A percentile compares a stretch with the other conserved stretches of the same genome.
These are phyloP conservation scores for Lentinula novae-zelandiae DNA, from an alignment of 1,284 basidiomycete genomes.

Conservation along the genomic window DNA sequence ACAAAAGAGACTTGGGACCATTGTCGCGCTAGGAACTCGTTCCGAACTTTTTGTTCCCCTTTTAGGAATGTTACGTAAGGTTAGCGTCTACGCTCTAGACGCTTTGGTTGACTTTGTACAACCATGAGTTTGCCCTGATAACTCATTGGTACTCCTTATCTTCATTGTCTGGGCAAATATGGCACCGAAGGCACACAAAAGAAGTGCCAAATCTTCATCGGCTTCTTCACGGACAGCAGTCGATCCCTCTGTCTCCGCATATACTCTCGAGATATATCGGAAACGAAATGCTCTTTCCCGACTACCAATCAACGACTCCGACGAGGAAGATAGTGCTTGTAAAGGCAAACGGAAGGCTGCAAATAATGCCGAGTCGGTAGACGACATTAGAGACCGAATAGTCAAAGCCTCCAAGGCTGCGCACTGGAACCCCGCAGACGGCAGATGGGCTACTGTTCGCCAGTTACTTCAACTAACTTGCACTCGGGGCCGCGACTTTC, in stretches of 20 bases:
- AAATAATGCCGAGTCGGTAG: not conserved
- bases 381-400: conserved; percentile 22
- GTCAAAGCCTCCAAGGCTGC: conserved; percentile 25
- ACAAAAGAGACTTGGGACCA: not conserved
- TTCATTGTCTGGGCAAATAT: not conserved
- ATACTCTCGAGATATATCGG: not conserved
- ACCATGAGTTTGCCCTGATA: not conserved
- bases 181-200: not conserved
- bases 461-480: conserved; percentile 23
- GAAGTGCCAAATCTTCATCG: not conserved
- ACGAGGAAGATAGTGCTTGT: not conserved
- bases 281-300: not conserved
- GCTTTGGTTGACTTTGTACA: not conserved
- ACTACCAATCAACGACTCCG: not conserved
- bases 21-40: not conserved
- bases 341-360: not conserved
- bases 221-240: not conserved
- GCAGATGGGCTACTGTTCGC: conserved; percentile 23
- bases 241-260: not conserved
- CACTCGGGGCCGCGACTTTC: conserved; percentile 19
- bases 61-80: not conserved
- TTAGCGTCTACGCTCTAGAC: not conserved
- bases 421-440: conserved; percentile 27
- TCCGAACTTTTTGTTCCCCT: not conserved
- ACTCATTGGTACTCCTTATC: too few species aligned